Conservation (phyloP, 2,329 filamentous ascomycete genomes). For the Aspergillus calidoustus region DNA sequence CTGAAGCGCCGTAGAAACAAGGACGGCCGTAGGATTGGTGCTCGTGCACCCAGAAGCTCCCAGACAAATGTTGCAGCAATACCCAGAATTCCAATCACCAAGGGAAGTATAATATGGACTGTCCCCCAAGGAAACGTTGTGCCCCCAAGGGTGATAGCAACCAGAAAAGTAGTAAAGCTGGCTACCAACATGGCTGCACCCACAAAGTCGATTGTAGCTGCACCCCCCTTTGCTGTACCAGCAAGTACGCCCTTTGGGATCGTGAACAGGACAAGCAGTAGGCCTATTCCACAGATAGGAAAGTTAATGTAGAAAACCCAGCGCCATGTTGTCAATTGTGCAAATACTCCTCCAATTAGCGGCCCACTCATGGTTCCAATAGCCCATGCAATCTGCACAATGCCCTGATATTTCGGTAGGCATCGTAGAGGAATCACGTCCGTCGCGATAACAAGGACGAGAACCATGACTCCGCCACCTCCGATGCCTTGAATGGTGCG, state of each 20-base stretch:
- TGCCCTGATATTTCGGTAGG: conserved; percentile 30
- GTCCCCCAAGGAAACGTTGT: conserved; percentile 34
- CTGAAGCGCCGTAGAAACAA: conserved; percentile 19
- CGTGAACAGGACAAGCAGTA: conserved; percentile 27
- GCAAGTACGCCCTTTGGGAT: conserved; percentile 23
- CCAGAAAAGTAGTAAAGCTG: conserved; percentile 32
- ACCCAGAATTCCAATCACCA: conserved; percentile 31
- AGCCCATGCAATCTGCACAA: conserved; percentile 44
- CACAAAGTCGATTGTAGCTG: conserved; percentile 32
- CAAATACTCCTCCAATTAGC: conserved; percentile 54
- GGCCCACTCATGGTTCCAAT: conserved; percentile 66
- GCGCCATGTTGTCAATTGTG: conserved; percentile 25
- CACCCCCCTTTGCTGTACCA: conserved; percentile 12
- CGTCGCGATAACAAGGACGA: conserved; percentile 51
- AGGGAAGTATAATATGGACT: conserved; percentile 32
- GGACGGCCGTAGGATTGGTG: conserved; percentile 28
- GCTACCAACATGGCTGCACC: conserved; percentile 34
- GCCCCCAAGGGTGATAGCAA: conserved; percentile 37
- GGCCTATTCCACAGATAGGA: conserved; percentile 29
- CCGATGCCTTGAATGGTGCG: conserved; percentile 60
- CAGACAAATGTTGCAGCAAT: conserved; percentile 8
- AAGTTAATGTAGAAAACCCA: conserved; percentile 40
- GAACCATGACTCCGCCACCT: conserved; percentile 47
- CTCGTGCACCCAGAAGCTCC: conserved; percentile 25
- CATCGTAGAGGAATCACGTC: conserved; percentile 46